A percentile compares a stretch with the other conserved stretches of the same genome.
Evolutionary conservation across 306 rosid genomes (phyloP).

Genomic region (Lupinus albus): DNA sequence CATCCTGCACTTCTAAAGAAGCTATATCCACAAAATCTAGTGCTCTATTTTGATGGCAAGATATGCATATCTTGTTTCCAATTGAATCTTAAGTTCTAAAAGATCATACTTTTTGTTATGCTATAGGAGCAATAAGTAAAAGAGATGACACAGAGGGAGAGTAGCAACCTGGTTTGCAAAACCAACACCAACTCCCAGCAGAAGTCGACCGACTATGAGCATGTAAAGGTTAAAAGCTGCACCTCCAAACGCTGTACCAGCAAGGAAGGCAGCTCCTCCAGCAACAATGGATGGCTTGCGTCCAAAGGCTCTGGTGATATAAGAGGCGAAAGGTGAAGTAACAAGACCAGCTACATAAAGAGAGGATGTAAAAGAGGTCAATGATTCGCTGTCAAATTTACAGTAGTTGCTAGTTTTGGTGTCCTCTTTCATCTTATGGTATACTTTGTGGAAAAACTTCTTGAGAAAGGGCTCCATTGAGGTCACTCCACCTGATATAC

Average conservation of each 20-base stretch:
- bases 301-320: slow-evolving; percentile 59
- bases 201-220: slow-evolving; percentile 68
- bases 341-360: slow-evolving; percentile 72
- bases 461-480: slow-evolving; percentile 76
- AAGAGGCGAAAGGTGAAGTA: slow-evolving; percentile 67
- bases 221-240: slow-evolving; percentile 67
- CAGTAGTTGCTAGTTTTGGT: slow-evolving; percentile 67
- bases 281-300: slow-evolving; percentile 69
- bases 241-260: slow-evolving; percentile 65
- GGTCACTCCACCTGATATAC: slow-evolving; percentile 60
- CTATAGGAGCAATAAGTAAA: slow-evolving; percentile 1
- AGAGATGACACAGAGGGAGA: background rate
- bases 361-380: slow-evolving; percentile 79
- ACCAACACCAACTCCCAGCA: slow-evolving; percentile 85
- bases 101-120: background rate
- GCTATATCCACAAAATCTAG: background rate
- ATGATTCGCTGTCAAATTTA: slow-evolving; percentile 60
- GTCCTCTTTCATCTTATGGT: slow-evolving; percentile 55
- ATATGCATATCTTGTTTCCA: background rate
- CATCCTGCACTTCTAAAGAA: background rate
- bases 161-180: slow-evolving; percentile 73
- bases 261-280: slow-evolving; percentile 65
- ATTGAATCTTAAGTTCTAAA: background rate
- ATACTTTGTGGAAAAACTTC: slow-evolving; percentile 68
- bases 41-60: background rate